A percentile compares a stretch with the other conserved stretches of the same genome.
These are phyloP conservation scores for Gastrodia elata DNA, from an alignment of 106 monocot species.

Conservation along the genomic window DNA sequence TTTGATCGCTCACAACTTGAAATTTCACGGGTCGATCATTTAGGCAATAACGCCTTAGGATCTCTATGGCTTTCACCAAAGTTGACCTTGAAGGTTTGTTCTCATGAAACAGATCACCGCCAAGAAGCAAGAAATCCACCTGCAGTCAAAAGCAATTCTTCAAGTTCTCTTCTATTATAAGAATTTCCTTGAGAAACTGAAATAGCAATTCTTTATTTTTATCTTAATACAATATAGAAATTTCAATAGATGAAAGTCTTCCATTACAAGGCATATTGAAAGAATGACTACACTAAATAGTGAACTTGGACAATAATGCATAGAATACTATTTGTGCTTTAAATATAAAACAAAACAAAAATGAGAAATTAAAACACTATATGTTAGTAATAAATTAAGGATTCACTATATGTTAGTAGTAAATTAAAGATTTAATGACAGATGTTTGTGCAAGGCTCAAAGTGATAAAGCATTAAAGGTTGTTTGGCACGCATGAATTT, in stretches of 20 bases:
- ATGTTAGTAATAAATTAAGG: neutral
- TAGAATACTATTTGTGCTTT: neutral
- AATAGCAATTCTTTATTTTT: neutral
- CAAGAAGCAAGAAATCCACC: slow-evolving; percentile 95
- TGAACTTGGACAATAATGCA: neutral
- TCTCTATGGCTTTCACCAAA: slow-evolving; percentile 83
- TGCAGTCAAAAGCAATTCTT: slow-evolving; percentile 21
- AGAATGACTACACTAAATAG: neutral
- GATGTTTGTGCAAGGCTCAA: neutral
- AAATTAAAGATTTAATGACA: neutral
- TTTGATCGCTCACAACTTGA: slow-evolving; percentile 99
- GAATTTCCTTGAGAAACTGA: neutral
- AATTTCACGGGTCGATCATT: slow-evolving; percentile 87
- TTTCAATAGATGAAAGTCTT: neutral
- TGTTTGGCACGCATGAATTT: too few species aligned
- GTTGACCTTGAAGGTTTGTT: slow-evolving; percentile 95
- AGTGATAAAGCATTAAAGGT: neutral
- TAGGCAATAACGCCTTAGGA: slow-evolving; percentile 71
- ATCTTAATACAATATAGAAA: neutral
- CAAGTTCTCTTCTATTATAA: neutral
- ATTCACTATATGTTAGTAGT: too few species aligned
- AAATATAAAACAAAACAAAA: neutral
- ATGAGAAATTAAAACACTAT: neutral
- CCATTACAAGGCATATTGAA: neutral
- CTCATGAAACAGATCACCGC: slow-evolving; percentile 96